Evolutionary conservation across 2,329 filamentous ascomycete species (phyloP).

Genomic region (Penicillium sp.): DNA sequence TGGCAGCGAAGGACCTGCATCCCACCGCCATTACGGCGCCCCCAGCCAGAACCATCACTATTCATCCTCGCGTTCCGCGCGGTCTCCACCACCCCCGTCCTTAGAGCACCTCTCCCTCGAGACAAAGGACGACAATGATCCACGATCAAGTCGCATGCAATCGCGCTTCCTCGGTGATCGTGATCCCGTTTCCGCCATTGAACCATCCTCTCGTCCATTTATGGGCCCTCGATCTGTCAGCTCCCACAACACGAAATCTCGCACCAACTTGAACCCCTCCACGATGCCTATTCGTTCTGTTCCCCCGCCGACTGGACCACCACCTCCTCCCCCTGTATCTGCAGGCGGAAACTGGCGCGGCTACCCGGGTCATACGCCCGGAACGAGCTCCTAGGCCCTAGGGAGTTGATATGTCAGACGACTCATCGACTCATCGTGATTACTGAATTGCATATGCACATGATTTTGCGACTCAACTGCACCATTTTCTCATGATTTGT

Average conservation of each 20-base stretch:
- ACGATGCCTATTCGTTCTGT: conserved; percentile 61
- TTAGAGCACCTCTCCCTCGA: conserved; percentile 45
- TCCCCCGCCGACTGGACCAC: conserved; percentile 52
- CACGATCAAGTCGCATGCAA: conserved; percentile 26
- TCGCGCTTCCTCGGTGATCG: conserved; percentile 31
- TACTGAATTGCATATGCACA: conserved; percentile 11
- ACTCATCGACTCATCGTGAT: conserved; percentile 1
- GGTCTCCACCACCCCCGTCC: conserved; percentile 36
- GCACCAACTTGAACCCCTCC: conserved; percentile 47
- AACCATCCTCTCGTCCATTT: conserved; percentile 34
- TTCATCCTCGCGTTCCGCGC: conserved; percentile 23
- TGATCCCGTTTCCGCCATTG: conserved; percentile 38
- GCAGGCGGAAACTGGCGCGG: conserved; percentile 26
- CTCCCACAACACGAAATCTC: conserved; percentile 33
- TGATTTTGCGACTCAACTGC: conserved; percentile 2
- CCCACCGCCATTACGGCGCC: conserved; percentile 18
- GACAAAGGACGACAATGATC: conserved; percentile 31
- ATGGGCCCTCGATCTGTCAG: conserved; percentile 40
- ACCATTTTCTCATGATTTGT: neutral
- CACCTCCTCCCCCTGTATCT: conserved; percentile 53
- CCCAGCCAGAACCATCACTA: conserved; percentile 18
- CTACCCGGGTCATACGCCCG: conserved; percentile 21
- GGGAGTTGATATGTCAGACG: conserved; percentile 4
- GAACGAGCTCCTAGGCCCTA: neutral
- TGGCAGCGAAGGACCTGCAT: conserved; percentile 31